Evolutionary conservation across 768 basidiomycete species (phyloP).

Genomic region (Tulasnella sp.): DNA sequence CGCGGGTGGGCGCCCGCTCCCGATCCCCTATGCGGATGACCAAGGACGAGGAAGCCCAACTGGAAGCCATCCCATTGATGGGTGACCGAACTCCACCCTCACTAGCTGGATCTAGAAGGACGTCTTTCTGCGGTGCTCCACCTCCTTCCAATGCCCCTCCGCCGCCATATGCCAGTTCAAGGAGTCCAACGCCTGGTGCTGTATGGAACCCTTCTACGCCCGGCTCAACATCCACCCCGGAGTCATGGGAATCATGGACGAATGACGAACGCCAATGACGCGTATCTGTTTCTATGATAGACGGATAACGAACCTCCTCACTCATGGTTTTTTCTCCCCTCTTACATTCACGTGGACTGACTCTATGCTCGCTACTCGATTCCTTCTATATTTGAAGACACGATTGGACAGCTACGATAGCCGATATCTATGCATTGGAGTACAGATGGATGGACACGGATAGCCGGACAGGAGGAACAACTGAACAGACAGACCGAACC

Average conservation of each 20-base stretch:
- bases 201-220: not conserved
- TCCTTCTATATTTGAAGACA: no score
- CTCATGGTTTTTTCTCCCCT: no score
- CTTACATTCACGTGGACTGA: no score
- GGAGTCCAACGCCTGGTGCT: not conserved
- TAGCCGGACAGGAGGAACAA: no score
- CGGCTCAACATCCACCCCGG: not conserved
- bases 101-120: not conserved
- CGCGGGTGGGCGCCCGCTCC: not conserved
- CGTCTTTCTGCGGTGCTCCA: not conserved
- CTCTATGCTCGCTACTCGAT: no score
- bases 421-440: no score
- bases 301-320: no score
- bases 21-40: not conserved
- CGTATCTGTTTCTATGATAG: no score
- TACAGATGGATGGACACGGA: no score
- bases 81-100: not conserved
- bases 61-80: not conserved
- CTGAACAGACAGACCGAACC: no score
- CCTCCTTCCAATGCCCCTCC: not conserved
- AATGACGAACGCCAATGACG: no score
- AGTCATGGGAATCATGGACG: slow-evolving; percentile 2
- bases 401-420: no score
- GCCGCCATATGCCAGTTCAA: slow-evolving; percentile 6
- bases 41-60: not conserved